Evolutionary conservation across 495 filamentous ascomycete genomes (phyloP), one percentile per base, ranked within the genome.

Genomic region (Pseudevernia furfuracea): DNA sequence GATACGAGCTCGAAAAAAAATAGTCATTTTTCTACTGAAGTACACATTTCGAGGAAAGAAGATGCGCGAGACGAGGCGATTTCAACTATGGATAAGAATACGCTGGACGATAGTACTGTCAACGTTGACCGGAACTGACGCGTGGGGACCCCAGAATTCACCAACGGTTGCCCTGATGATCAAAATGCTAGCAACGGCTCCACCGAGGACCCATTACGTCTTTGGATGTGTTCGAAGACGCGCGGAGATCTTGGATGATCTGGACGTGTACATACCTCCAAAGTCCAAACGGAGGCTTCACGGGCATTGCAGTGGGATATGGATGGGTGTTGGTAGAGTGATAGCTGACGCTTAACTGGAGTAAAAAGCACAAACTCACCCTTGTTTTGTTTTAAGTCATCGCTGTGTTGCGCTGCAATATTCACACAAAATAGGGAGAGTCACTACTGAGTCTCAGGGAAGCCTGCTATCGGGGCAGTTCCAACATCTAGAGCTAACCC

Each of bases 241-340:
- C 3, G 10, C 23, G 17, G 58, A 59, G 28, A 41, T 59, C 21
- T 32, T 41, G 37, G 36, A 59, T 32, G 36, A 59, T 32, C 9
- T 59, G 58, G 58, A 59, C 14, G 58, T 19, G 23, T 41, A 59
- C 9, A 39, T 59, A 32, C 36, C 58, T 59, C 58, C 36, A 8
- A 41, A 25, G 36, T 59, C 58, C 36, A 8, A 41, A 25, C 6
- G 58, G 58, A 39, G 58, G 58, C 36, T 59, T 59, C 36, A 59
- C 58, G 15, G 15, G 58, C 58, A 10, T 41, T 59, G 58, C 37
- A 41, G 28, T 59, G 58, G 58, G 28, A 59, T 21, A 34, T 34
- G 30, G 30, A 34, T 34, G 30, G 30, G 52, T n/a, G 17, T 55
- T 34, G 52, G 52, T 3, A 55, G 52, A 55, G 52, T 12, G 30